These are phyloP conservation scores for Coprinopsis strossmayeri DNA, from an alignment of 768 basidiomycete genomes.

Conservation along the genomic window DNA sequence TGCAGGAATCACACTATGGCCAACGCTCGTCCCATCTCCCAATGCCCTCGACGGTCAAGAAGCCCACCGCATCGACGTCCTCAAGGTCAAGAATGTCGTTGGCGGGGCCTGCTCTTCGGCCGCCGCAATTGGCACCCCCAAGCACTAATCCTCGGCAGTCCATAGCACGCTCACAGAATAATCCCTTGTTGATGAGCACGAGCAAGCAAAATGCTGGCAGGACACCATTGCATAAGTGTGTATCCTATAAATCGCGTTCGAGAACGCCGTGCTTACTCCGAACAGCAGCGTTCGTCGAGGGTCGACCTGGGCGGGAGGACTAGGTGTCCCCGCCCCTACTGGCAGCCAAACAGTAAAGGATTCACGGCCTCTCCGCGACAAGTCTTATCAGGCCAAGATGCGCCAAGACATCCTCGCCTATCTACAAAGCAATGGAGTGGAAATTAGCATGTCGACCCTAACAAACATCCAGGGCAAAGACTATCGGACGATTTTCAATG, in stretches of 20 bases:
- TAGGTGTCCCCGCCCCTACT: conserved; percentile 39
- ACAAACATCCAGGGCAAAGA: conserved; percentile 80
- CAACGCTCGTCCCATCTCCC: conserved; percentile 73
- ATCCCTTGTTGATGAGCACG: conserved; percentile 64
- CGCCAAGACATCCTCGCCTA: conserved; percentile 71
- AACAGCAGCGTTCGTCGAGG: conserved; percentile 64
- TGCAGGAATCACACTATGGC: conserved; percentile 44
- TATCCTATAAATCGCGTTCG: conserved; percentile 6
- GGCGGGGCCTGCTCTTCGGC: conserved; percentile 67
- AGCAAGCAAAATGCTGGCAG: conserved; percentile 60
- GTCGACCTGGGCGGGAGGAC: conserved; percentile 64
- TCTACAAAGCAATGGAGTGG: conserved; percentile 58
- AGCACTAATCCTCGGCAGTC: conserved; percentile 61
- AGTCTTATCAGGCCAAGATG: conserved; percentile 67
- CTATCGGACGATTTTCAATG: conserved; percentile 79
- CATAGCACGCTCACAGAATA: conserved; percentile 66
- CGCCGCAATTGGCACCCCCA: conserved; percentile 38
- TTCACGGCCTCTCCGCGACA: conserved; percentile 70
- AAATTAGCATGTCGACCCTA: conserved; percentile 62
- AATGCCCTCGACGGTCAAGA: conserved; percentile 70
- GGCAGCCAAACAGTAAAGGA: conserved; percentile 62
- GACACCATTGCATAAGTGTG: conserved; percentile 71
- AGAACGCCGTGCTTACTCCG: conserved; percentile 1
- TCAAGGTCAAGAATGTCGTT: conserved; percentile 61
- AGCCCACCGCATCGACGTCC: conserved; percentile 36